Base-by-base conservation (phyloP, 2,329 filamentous ascomycete species). In the Xylariaceae sp. region DNA sequence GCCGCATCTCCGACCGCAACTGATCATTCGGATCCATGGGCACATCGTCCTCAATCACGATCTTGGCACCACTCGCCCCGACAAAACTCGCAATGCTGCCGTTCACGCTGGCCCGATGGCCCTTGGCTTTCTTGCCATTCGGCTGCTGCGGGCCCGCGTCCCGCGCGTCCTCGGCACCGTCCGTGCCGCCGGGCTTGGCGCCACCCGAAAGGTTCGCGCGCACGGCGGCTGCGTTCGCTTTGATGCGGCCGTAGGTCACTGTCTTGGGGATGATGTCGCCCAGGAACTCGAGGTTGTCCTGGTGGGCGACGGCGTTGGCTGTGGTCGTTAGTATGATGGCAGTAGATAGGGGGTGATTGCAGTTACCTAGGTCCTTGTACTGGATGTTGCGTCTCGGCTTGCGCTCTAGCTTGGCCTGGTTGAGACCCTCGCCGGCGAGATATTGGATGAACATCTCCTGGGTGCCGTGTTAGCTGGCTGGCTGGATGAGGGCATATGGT, bases 371-470 rank as follows among this genome's bases (percentile, higher is more conserved):
- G 74, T 99, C 94, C 71, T 90, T 90, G 78, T 99, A 99, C 74
- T 97, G 94, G 63, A 99, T 88, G 70, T 95, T 97, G 62, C 92
- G 86, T 58, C 94, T 83, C 4, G 93, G 93, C 74, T 97, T 97
- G 68, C 88, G 85, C 75, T 97, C 94, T 0, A 92, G 83, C 71
- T 94, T 95, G 68, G 92, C 89, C 69, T 96, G 89, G 69, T 89
- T 92, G 73, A 96, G 87, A 30, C 88, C 88, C 73, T 95, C 89
- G 63, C 88, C 83, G 17, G 92, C 87, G 30, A 99, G 83, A 73
- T 97, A 89, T 74, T 96, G 91, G 66, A 99, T 88, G 77, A 99
- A 97, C 82, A 96, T 87, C 76, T 99, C 94, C 88, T 92, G 59
- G 15, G 2, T 3, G 6, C 23, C n/a, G 53, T 51, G 37, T 60